Evolutionary conservation across 768 basidiomycete species (phyloP).

Genomic region (Lactifluus subvellereus): DNA sequence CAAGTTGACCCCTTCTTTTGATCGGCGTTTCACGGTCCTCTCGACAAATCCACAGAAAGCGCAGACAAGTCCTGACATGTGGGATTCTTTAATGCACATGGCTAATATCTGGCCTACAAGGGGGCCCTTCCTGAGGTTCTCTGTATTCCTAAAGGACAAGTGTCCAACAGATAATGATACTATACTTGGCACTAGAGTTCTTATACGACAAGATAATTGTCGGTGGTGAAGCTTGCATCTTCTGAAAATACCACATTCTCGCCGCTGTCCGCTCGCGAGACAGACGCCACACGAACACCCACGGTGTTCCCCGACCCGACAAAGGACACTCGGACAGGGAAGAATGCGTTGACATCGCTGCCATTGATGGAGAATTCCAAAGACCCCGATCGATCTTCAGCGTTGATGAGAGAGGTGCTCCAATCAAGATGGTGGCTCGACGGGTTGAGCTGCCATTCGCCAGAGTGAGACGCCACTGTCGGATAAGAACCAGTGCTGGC

Average conservation of each 20-base stretch:
- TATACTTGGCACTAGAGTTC: neutral
- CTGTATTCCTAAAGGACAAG: neutral
- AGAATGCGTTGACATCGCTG: conserved; percentile 78
- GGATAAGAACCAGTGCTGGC: conserved; percentile 78
- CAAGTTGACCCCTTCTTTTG: neutral
- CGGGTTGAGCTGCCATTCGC: conserved; percentile 79
- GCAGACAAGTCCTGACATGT: neutral
- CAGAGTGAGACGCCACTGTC: conserved; percentile 67
- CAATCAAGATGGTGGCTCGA: conserved; percentile 80
- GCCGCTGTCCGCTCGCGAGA: conserved; percentile 46
- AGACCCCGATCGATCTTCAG: conserved; percentile 67
- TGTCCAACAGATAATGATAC: neutral
- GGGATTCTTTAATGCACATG: neutral
- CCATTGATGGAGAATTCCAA: conserved; percentile 87
- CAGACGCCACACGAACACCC: conserved; percentile 59
- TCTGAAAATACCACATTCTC: conserved; percentile 50
- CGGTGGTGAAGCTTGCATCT: conserved; percentile 44
- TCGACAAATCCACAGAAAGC: neutral
- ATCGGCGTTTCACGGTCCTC: neutral
- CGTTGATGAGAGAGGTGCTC: conserved; percentile 65
- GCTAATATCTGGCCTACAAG: neutral
- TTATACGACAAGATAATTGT: conserved; percentile 42
- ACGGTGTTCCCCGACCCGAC: conserved; percentile 75
- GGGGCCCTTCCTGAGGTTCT: neutral
- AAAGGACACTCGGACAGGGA: conserved; percentile 86